These are phyloP conservation scores for Lophium mytilinum DNA, from an alignment of 495 filamentous ascomycete genomes.

Conservation along the genomic window DNA sequence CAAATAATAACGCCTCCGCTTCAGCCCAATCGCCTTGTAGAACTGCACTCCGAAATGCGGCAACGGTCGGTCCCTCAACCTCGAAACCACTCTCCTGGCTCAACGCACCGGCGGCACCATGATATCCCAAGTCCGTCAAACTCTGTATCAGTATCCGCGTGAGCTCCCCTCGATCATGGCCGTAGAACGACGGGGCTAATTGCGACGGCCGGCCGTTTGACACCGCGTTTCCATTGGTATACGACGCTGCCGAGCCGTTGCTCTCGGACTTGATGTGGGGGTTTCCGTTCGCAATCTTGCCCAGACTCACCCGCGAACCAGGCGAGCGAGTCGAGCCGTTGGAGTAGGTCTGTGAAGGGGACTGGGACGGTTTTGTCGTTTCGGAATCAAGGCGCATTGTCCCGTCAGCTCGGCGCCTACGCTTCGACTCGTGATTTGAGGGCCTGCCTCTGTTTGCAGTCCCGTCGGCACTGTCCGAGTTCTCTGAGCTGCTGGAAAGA, in stretches of 20 bases:
- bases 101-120: slow-evolving; percentile 61
- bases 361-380: slow-evolving; percentile 38
- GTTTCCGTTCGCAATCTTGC: slow-evolving; percentile 45
- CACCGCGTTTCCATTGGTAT: slow-evolving; percentile 41
- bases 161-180: slow-evolving; percentile 88
- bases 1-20: slow-evolving; percentile 75
- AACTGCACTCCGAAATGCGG: slow-evolving; percentile 74
- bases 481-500: slow-evolving; percentile 13
- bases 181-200: slow-evolving; percentile 49
- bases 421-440: slow-evolving; percentile 46
- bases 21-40: slow-evolving; percentile 73
- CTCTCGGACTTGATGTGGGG: slow-evolving; percentile 27
- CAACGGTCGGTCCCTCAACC: slow-evolving; percentile 77
- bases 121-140: slow-evolving; percentile 78
- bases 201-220: slow-evolving; percentile 27
- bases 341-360: slow-evolving; percentile 28
- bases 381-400: slow-evolving; percentile 54
- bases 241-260: slow-evolving; percentile 19
- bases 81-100: slow-evolving; percentile 79
- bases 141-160: slow-evolving; percentile 90
- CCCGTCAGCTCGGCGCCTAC: slow-evolving; percentile 48
- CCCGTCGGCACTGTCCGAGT: slow-evolving; percentile 21
- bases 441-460: slow-evolving; percentile 32
- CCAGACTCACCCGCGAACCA: slow-evolving; percentile 4
- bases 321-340: slow-evolving; percentile 33